phyloP scores from a whole-genome alignment of 2,329 filamentous ascomycete genomes.

The Diplodia sapinea region DNA sequence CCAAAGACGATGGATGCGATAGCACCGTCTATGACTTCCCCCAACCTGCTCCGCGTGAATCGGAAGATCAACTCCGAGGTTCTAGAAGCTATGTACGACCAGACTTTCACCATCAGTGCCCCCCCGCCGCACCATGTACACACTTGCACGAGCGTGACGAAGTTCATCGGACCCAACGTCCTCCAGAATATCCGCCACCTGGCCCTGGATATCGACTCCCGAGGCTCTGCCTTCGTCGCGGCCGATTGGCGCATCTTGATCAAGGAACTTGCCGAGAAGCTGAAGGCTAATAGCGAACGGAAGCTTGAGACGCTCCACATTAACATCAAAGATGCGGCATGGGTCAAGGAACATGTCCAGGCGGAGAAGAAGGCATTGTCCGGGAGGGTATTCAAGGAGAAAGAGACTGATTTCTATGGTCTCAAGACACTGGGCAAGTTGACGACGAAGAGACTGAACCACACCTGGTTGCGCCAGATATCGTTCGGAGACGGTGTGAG shows the following conservation, averaged over 20 bases:
- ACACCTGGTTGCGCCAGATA: background rate
- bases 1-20: conserved; percentile 23
- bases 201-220: conserved; percentile 14
- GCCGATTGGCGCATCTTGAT: conserved; percentile 17
- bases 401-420: conserved; percentile 15
- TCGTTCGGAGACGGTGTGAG: conserved; percentile 16
- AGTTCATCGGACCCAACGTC: conserved; percentile 4
- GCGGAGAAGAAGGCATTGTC: background rate
- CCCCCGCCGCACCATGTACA: conserved; percentile 21
- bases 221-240: background rate
- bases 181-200: conserved; percentile 17
- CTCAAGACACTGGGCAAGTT: conserved; percentile 16
- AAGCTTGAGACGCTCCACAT: conserved; percentile 19
- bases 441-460: background rate
- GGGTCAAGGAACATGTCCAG: background rate
- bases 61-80: conserved; percentile 1
- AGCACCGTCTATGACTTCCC: conserved; percentile 13
- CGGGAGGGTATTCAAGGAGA: background rate
- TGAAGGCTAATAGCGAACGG: background rate
- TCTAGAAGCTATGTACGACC: background rate
- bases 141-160: conserved; percentile 23
- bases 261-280: conserved; percentile 4
- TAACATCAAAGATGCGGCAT: conserved; percentile 11
- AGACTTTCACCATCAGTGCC: conserved; percentile 5
- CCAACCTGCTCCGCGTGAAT: conserved; percentile 13